These are phyloP conservation scores for Haematococcus sp. DNA, from an alignment of 139 green algal genomes.

Conservation along the genomic window DNA sequence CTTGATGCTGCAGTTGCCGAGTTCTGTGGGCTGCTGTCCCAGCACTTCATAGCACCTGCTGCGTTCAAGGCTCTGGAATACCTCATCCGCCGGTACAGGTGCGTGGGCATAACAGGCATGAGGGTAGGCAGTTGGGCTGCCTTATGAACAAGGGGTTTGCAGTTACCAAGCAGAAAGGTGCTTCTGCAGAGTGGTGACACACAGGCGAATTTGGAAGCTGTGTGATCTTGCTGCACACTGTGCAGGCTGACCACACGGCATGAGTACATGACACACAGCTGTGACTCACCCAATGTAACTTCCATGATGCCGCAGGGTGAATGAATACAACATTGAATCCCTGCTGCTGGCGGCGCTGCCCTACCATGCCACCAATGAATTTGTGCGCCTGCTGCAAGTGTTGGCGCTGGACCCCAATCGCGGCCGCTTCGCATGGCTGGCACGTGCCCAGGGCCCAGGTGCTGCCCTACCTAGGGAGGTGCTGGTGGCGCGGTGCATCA, in stretches of 20 bases:
- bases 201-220: too few species aligned
- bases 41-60: slow-evolving; percentile 68
- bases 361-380: slow-evolving; percentile 88
- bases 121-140: too few species aligned
- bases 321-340: slow-evolving; percentile 79
- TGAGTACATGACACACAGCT: too few species aligned
- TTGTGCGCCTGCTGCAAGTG: slow-evolving; percentile 82
- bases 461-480: slow-evolving; percentile 58
- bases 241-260: too few species aligned
- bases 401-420: slow-evolving; percentile 51
- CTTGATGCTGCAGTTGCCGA: slow-evolving; percentile 53
- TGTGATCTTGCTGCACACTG: slow-evolving; percentile 14
- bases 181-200: too few species aligned
- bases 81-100: slow-evolving; percentile 84
- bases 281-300: too few species aligned
- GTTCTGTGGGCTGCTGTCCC: slow-evolving; percentile 73
- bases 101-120: too few species aligned
- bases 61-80: slow-evolving; percentile 85
- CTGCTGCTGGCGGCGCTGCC: slow-evolving; percentile 73
- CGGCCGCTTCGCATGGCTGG: slow-evolving; percentile 64
- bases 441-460: slow-evolving; percentile 61
- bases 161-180: too few species aligned
- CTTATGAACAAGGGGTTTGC: too few species aligned
- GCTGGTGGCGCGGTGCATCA: slow-evolving; percentile 66
- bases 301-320: slow-evolving; percentile 47